These are phyloP conservation scores for Vanrija humicola DNA, from an alignment of 1,284 basidiomycete genomes.

Conservation along the genomic window DNA sequence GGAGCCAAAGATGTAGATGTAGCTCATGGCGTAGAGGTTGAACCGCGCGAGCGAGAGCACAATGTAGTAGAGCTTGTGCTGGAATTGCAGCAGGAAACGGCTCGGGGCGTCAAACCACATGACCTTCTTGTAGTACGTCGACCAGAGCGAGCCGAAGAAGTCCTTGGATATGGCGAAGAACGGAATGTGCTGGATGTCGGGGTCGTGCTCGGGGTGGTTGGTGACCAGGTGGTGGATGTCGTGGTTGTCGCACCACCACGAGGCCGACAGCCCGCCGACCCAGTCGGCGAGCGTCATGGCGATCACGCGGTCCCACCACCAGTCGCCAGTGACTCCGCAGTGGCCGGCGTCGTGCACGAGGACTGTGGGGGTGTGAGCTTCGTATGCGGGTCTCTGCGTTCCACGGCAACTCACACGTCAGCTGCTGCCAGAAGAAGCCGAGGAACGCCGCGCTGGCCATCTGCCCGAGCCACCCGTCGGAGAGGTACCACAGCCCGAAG, in stretches of 20 bases:
- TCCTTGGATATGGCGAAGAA: conserved; percentile 90
- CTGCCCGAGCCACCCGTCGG: conserved; percentile 43
- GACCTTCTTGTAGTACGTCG: conserved; percentile 89
- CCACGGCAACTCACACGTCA: conserved; percentile 55
- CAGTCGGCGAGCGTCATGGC: conserved; percentile 70
- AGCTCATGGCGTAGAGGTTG: conserved; percentile 91
- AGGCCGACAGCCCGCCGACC: conserved; percentile 85
- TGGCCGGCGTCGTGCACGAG: conserved; percentile 93
- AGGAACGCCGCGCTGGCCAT: conserved; percentile 73
- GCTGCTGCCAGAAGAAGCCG: conserved; percentile 90
- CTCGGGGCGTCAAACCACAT: conserved; percentile 74
- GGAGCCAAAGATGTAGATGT: conserved; percentile 61
- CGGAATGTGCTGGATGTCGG: conserved; percentile 83
- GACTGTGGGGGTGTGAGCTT: conserved; percentile 48
- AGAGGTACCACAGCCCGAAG: conserved; percentile 29
- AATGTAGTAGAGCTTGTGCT: conserved; percentile 92
- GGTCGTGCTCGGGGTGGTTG: conserved; percentile 95
- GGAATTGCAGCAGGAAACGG: conserved; percentile 65
- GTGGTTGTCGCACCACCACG: conserved; percentile 99
- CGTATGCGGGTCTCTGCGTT: background rate
- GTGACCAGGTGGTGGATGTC: conserved; percentile 97
- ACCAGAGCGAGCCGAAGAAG: conserved; percentile 82
- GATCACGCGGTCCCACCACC: conserved; percentile 73
- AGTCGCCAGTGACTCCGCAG: conserved; percentile 85
- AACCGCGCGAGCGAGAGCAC: conserved; percentile 89